These are phyloP conservation scores for Cercospora citrullina DNA, from an alignment of 2,329 filamentous ascomycete genomes.

Conservation along the genomic window DNA sequence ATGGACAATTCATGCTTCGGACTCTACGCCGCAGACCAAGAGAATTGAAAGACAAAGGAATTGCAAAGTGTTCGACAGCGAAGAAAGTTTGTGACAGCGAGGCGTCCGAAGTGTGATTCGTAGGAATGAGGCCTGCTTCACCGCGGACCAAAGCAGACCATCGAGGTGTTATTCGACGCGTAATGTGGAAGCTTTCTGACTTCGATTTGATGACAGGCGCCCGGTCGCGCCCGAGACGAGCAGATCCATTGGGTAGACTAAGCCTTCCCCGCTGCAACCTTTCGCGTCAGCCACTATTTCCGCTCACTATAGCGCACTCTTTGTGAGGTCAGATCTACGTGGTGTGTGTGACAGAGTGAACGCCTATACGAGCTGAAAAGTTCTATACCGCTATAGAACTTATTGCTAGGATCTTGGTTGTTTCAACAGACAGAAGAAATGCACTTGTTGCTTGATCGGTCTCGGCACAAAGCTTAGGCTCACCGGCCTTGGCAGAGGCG, in stretches of 20 bases:
- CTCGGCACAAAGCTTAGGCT: slow-evolving; percentile 4
- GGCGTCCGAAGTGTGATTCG: neutral
- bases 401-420: neutral
- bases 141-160: slow-evolving; percentile 10
- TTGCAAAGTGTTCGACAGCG: neutral
- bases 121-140: neutral
- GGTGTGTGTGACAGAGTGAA: neutral
- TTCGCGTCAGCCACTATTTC: neutral
- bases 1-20: slow-evolving; percentile 64
- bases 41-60: neutral
- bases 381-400: neutral
- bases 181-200: neutral
- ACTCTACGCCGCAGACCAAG: slow-evolving; percentile 1
- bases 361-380: neutral
- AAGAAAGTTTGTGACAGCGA: neutral
- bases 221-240: slow-evolving; percentile 12
- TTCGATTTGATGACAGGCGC: slow-evolving; percentile 12
- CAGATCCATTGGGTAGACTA: neutral
- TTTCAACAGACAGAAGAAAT: neutral
- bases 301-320: neutral
- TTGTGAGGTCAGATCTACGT: neutral
- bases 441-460: neutral
- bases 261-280: slow-evolving; percentile 7
- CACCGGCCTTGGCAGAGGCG: neutral
- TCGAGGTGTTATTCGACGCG: slow-evolving; percentile 4